Evolutionary conservation across 2,329 filamentous ascomycete genomes (phyloP), one percentile per base, ranked within the genome.

Genomic region (Botrytis medusae): DNA sequence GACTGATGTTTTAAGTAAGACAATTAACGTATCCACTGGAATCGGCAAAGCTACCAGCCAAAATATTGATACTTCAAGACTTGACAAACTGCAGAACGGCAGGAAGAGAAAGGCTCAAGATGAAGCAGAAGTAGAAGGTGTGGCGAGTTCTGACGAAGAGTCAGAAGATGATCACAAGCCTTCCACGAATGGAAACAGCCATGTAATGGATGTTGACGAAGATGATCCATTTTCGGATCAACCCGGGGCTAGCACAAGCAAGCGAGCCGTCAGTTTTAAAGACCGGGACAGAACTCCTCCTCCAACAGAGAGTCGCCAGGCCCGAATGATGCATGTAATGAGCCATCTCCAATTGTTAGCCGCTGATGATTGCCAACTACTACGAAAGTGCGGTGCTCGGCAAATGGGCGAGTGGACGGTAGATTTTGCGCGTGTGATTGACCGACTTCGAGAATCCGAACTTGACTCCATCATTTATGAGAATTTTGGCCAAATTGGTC

Each of bases 381-480:
- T 93, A 69, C 88, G 88, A 32, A 91, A 92, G 79, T 89, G 89
- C 76, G 90, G 91, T 37, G 85, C 83, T 60, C 83, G 85, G 51
- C 89, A 89, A 46, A 87, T 88, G 37, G 90, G 91, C 46, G 90
- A 93, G 79, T 99, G 94, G 93, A 91, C 90, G 0, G 89, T 98
- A 8, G 91, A 97, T 79, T 97, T 96, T 80, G 86, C 88, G n/a
- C 86, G 88, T 14, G 85, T 98, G 6, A 86, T 93, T 69, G 86
- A 89, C 61, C 87, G 87, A 69, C 84, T 98, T 48, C 90, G 92
- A 62, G 91, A 95, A 78, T 84, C 88, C 9, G 94, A 98, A 81
- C 85, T 98, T 44, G 94, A 98, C 81, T 90, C 91, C 22, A 91
- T 94, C 60, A 91, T 98, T 72, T 89, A 92, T 75, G 89, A 93